Base-by-base conservation (phyloP, 1,284 basidiomycete species). In the Fistulinella cinereoalba region DNA sequence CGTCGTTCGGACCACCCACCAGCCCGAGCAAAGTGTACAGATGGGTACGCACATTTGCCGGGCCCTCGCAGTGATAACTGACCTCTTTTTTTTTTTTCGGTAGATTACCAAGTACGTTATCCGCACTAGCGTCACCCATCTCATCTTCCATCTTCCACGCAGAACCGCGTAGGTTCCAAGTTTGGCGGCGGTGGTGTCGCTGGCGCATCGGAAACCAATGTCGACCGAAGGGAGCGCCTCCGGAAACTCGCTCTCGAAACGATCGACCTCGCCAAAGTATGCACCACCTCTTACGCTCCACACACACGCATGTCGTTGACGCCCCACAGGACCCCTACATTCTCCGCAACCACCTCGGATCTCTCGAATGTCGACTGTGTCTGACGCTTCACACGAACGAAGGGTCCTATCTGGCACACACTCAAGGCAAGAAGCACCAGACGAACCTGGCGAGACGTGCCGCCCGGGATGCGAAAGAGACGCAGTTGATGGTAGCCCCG, bases 341-440 rank as follows among this genome's bases (percentile, higher is more conserved):
- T 62, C 83, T 99, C 39, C 91, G 94, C 67, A 99, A 98, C 70
- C 97, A 99, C 68, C 80, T 99, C 47, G 87, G 97, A 36, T 97
- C 94, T 9, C 81, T 99, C 44, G 97, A 99, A 80, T 99, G 97
- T 72, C 90, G 96, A 58, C 81, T 99, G 31, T 99, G 97, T 68
- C 74, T 99, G 31, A 99, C 97, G 0, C 80, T 99, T 6, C 97
- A 99, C 72, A 97, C 97, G 21, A 99, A 99, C 66, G 97, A 99
- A 72, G 97, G 97, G 22, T 97, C 94, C 18, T 99, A 99, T 68
- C 87, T 99, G 39, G 96, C 97, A 0, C 97, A 99, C 60, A 99
- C 97, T 0, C 97, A 99, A 73, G 97, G 97, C 24, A 99, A 99
- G 74, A 99, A 99, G 68, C 97, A 99, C 65, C 97, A 99, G 68